These are phyloP conservation scores for Aspergillus baeticus DNA, from an alignment of 495 filamentous ascomycete genomes.

Conservation along the genomic window DNA sequence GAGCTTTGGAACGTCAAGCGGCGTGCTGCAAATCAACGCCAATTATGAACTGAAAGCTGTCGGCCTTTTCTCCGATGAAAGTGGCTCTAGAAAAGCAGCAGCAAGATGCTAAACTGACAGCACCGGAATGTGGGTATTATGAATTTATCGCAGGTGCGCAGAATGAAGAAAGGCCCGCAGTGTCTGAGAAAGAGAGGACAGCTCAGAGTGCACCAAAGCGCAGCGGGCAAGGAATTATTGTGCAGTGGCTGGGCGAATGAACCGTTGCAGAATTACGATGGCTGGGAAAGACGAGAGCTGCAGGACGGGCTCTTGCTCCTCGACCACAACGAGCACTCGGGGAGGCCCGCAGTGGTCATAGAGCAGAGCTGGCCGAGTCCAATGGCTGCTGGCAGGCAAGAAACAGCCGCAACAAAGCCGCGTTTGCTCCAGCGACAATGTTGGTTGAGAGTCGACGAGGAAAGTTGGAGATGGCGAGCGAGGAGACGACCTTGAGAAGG, in stretches of 20 bases:
- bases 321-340: constrained; percentile 24
- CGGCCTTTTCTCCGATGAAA: constrained; percentile 11
- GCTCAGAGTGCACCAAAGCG: constrained; percentile 10
- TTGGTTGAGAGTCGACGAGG: constrained; percentile 2
- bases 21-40: constrained; percentile 1
- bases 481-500: constrained; percentile 4
- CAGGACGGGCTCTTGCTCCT: constrained; percentile 13
- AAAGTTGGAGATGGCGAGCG: not conserved
- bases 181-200: constrained; percentile 11
- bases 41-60: constrained; percentile 5
- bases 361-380: constrained; percentile 16
- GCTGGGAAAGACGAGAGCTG: constrained; percentile 21
- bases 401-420: not conserved
- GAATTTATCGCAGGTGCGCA: constrained; percentile 11
- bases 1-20: constrained; percentile 8
- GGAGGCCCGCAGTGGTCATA: constrained; percentile 21
- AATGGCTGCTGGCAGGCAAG: constrained; percentile 16
- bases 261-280: constrained; percentile 24
- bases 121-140: constrained; percentile 32
- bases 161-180: constrained; percentile 6
- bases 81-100: constrained; percentile 9
- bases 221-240: constrained; percentile 11
- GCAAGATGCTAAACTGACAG: constrained; percentile 14
- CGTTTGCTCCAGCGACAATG: constrained; percentile 3
- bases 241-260: constrained; percentile 31